Conservation (phyloP, 371 early-diverging fungal genomes). For the Mucor mucedo region DNA sequence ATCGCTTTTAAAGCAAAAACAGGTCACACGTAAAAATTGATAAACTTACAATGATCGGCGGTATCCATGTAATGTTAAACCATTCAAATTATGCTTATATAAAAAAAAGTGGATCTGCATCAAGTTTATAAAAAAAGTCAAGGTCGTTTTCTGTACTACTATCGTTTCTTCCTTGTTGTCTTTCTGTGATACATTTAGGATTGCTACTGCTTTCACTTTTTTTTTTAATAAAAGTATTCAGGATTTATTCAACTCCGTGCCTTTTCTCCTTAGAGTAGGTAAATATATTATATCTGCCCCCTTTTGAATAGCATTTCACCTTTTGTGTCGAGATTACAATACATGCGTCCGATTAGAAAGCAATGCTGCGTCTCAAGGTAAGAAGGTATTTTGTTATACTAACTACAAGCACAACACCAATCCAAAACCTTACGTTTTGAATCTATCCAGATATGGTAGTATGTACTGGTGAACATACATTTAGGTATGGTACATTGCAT, state of each 20-base stretch:
- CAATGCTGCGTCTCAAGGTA: not conserved
- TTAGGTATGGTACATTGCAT: not conserved
- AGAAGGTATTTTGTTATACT: not conserved
- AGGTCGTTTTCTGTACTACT: not conserved
- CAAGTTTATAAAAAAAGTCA: not conserved
- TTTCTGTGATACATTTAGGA: not conserved
- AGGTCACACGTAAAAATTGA: constrained; percentile 1
- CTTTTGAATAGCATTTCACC: too few relatives aligned
- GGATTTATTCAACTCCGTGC: too few relatives aligned
- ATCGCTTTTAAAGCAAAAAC: not conserved
- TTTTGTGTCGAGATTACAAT: too few relatives aligned
- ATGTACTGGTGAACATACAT: constrained; percentile 1
- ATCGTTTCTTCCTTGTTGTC: not conserved
- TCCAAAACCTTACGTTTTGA: not conserved
- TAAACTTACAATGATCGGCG: constrained; percentile 23
- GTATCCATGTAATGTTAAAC: not conserved
- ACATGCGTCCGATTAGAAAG: too few relatives aligned
- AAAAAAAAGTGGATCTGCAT: constrained; percentile 2
- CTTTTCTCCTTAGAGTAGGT: too few relatives aligned
- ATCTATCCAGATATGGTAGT: not conserved
- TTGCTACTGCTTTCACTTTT: not conserved
- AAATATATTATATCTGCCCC: too few relatives aligned
- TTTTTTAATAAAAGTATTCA: too few relatives aligned
- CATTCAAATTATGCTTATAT: not conserved
- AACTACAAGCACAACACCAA: not conserved